Conservation (phyloP, 805 yeast species). For the Tetrapisispora arboricola region DNA sequence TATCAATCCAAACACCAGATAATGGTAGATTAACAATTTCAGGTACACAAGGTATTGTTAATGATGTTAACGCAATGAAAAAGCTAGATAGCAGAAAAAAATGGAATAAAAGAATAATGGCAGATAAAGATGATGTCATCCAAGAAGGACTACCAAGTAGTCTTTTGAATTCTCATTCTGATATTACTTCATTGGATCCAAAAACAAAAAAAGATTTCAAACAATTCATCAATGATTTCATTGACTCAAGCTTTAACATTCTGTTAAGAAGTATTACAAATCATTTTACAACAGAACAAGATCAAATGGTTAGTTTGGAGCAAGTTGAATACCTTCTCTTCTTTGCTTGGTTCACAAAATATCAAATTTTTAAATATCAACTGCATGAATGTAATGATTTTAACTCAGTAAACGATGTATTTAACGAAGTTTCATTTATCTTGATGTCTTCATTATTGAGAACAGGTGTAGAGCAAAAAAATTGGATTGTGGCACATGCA, state of each 20-base stretch:
- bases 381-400: conserved; percentile 21
- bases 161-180: conserved; percentile 17
- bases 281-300: conserved; percentile 34
- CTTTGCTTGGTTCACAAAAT: conserved; percentile 66
- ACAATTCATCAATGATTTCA: conserved; percentile 45
- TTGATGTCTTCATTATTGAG: conserved; percentile 35
- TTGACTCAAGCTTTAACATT: conserved; percentile 68
- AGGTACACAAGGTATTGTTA: conserved; percentile 55
- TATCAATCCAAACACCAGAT: conserved; percentile 58
- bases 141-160: conserved; percentile 26
- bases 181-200: conserved; percentile 25
- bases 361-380: conserved; percentile 38
- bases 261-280: conserved; percentile 45
- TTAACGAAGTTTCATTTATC: conserved; percentile 52
- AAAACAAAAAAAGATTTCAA: conserved; percentile 28
- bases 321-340: conserved; percentile 45
- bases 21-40: conserved; percentile 53
- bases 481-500: conserved; percentile 58
- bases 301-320: conserved; percentile 24
- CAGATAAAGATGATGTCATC: conserved; percentile 23
- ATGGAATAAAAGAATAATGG: conserved; percentile 40
- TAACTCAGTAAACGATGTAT: conserved; percentile 41
- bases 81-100: conserved; percentile 58
- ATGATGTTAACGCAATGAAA: conserved; percentile 44
- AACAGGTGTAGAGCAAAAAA: conserved; percentile 33